Base-by-base conservation (phyloP, 2,329 filamentous ascomycete genomes). In the Colletotrichum sidae region DNA sequence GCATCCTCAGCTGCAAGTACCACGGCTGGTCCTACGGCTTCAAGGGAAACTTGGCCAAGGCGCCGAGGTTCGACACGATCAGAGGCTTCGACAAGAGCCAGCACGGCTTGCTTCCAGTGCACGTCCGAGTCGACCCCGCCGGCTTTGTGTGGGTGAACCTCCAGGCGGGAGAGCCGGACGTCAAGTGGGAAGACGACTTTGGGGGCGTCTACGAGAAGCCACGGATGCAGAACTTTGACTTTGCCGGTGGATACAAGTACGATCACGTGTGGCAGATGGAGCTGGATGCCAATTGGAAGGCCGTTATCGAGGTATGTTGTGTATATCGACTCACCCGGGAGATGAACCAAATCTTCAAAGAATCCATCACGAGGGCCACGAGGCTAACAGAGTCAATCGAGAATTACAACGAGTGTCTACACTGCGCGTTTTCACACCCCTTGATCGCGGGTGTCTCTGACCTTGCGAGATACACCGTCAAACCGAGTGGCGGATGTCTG, bases 71-170 rank as follows among this genome's bases (percentile, higher is more conserved):
- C 61, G 77, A 81, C 45, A 72, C 76, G 0, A 70, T 81, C 2
- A 53, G 70, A 8, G 74, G 72, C 15, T 81, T 81, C 52, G 76
- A 81, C 51, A 80, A 78, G 64, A 68, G 64, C 17, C 71, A 78
- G 64, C 77, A 79, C 62, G 70, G 61, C 7, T 61, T 71, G 2
- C n/a, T 61, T 42, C 67, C 76, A 0, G 76, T 85, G 39, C 81
- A 84, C 58, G 75, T 83, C 4, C 79, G 80, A 42, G 70, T 83
- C 39, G 83, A 84, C 68, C 65, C 63, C 17, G 76, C 77, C 17
- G 81, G 81, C 10, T 85, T 85, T 67, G 72, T 85, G 39, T 86
- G 82, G 80, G 77, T 84, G 55, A 85, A 85, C 68, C 69, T 86
- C n/a, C 81, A 85, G 55, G 71, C 74, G 17, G 61, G 53, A 0